Base-by-base conservation (phyloP, 371 early-diverging fungal genomes). In the Saksenaea oblongispora region DNA sequence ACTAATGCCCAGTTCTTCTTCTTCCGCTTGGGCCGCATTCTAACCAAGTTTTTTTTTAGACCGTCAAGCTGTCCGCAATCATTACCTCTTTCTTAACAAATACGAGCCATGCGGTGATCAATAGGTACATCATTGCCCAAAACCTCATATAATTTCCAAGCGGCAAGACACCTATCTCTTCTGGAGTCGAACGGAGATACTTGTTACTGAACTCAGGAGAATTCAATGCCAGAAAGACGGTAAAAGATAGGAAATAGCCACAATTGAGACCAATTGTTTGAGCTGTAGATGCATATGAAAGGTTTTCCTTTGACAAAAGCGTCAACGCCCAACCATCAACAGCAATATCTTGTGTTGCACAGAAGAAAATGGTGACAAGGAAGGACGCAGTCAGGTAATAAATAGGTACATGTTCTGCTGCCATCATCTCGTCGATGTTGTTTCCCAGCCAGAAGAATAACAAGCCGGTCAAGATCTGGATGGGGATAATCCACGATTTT, bases 401-500 rank as follows among this genome's bases (percentile, higher is more conserved):
- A 36, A 94, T 83, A 34, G 91, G 85, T 1, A 86, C 76, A 58
- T 81, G 72, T 75, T 81, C 86, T 39, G 70, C 70, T n/a, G 69
- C 78, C 83, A 97, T 83, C 63, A 92, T 84, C 0, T 59, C 75
- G 54, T 96, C 96, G 57, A 96, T 90, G 39, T 84, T 67, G 17
- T 72, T 68, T 28, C 96, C 94, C 34, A 98, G 82, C 75, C 88
- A 84, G 64, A 89, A 77, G 61, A 97, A 91, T 63, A 92, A 63
- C 4, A 87, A 54, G 10, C 92, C 94, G 0, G 90, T 87, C 44
- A 93, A 62, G 10, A 93, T 82, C 68, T 98, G 97, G 57, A 97
- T 96, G 10, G 99, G 99, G n/a, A 97, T 87, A 58, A 98, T 98
- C 99, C 99, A 98, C 26, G 94, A 91, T 74, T 98, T 98, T 59